Evolutionary conservation across 345 rosid species (phyloP).

Genomic region (Eucalyptus lansdowneana): DNA sequence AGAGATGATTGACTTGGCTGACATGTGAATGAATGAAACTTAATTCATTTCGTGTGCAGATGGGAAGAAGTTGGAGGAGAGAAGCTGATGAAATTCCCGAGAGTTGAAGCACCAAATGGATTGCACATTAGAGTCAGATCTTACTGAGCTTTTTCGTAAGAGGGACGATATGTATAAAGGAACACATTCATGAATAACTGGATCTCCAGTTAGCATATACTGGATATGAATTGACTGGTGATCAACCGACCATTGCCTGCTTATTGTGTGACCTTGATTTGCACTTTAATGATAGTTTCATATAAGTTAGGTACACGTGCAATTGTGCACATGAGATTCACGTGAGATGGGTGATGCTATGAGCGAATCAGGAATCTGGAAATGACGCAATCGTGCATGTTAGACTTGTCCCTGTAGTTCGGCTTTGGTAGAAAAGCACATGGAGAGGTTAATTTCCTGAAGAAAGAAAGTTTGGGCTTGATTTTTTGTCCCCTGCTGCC

Average conservation of each 20-base stretch:
- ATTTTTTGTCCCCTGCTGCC: neutral
- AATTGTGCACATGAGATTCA: neutral
- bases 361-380: neutral
- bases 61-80: conserved; percentile 47
- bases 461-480: neutral
- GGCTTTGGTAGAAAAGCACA: neutral
- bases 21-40: neutral
- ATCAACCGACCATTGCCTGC: neutral
- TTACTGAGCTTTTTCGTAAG: neutral
- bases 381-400: neutral
- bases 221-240: neutral
- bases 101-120: conserved; percentile 56
- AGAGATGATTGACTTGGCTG: neutral
- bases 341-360: neutral
- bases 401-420: neutral
- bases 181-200: neutral
- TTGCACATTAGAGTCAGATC: conserved; percentile 6
- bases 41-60: conserved; percentile 7
- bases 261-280: neutral
- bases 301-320: neutral
- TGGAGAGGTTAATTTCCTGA: neutral
- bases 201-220: neutral
- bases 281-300: neutral
- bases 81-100: conserved; percentile 23
- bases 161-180: neutral